Evolutionary conservation across 768 basidiomycete species (phyloP), one percentile per base, ranked within the genome.

Genomic region (Pleurotus salmoneostramineus): DNA sequence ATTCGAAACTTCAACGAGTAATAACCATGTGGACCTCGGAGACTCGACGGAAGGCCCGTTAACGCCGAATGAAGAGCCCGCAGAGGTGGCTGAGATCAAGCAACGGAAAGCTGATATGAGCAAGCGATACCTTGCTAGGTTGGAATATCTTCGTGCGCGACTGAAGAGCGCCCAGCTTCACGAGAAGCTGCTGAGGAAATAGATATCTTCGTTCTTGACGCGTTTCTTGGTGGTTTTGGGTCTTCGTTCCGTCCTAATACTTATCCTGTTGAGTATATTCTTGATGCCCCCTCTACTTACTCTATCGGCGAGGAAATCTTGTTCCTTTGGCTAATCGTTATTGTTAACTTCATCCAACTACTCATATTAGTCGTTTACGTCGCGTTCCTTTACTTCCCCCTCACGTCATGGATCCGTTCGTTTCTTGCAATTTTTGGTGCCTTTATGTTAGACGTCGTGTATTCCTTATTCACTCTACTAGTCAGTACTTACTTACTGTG

Each of bases 91-190:
- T 11, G 89, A 90, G 56, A 85, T 93, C 58, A 81, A 87, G 56
- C 69, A 82, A 60, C 78, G 89, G 61, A 75, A 88, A 37, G 84
- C 82, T 56, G 90, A 91, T 64, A 88, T 93, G 33, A 80, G 78
- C 35, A 75, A 73, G 61, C 81, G 90, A 62, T 93, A 93, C 64
- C 86, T 89, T 56, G 81, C 81, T 35, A 84, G 91, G 48, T 68
- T 93, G 65, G 90, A 91, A 61, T 93, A 89, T 67, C 73, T 93
- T 63, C 82, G 88, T 36, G 91, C 91, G 37, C 88, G 89, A 71
- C 67, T 93, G 66, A 92, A 91, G 72, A 87, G 88, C 15, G 91
- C 90, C 1, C 88, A 92, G 72, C 68, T 93, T 65, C 89, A 88
- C 61, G 92, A 93, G 74, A 90, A 91, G 68, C 71, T 93, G 63